Evolutionary conservation across 192 early-diverging fungal species (phyloP).

Genomic region (Glomus cerebriforme): DNA sequence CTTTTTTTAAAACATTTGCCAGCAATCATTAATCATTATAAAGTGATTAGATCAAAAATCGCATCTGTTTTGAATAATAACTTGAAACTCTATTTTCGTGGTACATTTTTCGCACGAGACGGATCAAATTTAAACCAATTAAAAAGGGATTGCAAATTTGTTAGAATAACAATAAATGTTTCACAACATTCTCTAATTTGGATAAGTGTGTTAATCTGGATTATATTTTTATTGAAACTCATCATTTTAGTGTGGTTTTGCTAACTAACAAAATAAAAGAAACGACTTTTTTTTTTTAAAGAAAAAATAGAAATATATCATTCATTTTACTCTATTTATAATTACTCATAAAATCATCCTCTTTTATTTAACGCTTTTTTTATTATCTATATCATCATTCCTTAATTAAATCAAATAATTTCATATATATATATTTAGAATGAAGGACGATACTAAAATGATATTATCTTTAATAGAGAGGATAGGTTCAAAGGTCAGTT

Average conservation of each 20-base stretch:
- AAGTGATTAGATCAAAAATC: not conserved
- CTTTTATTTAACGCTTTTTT: no score
- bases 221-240: no score
- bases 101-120: not conserved
- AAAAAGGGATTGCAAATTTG: not conserved
- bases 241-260: no score
- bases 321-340: no score
- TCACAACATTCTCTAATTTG: not conserved
- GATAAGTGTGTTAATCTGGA: no score
- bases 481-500: constrained; percentile 43
- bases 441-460: not conserved
- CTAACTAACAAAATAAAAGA: no score
- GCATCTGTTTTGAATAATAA: not conserved
- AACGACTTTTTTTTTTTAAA: no score
- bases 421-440: not conserved
- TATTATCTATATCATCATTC: no score
- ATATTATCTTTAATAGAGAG: constrained; percentile 41
- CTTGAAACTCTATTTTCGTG: not conserved
- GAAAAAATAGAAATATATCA: no score
- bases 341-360: no score
- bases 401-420: not conserved
- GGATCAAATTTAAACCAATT: not conserved
- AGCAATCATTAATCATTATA: no score
- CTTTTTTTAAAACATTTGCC: no score
- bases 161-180: not conserved